Evolutionary conservation across 805 yeast genomes (phyloP), one percentile per base, ranked within the genome.

Genomic region (Candida lessepsii): DNA sequence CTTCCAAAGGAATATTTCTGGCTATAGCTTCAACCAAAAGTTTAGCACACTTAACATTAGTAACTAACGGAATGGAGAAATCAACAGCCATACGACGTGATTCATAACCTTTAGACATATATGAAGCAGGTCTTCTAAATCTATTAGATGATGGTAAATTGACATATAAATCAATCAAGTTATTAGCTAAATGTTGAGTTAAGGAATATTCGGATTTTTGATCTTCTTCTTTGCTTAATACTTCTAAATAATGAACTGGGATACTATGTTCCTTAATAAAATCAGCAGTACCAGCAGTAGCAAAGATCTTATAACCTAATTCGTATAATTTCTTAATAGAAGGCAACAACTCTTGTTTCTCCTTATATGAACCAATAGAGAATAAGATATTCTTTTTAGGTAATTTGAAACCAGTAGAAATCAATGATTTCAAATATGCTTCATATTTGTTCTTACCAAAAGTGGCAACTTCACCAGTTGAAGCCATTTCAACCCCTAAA

Each of bases 31-130:
- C 98, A 51, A 93, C 82, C 66, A 93, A 75, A 51, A 93, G 73
- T 70, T 93, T 93, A 47, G 99, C 99, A 74, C 90, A 83, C 70
- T 93, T 93, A 52, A 93, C 98, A 60, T 93, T 93, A 50, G 99
- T 93, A 37, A 93, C 96, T 63, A 93, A 76, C 37, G 99, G 99
- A 60, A 93, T 89, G 38, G 97, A 90, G 64, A 86, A 95, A 69
- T 93, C 99, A 51, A 93, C 97, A 52, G 99, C 99, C 98, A 93
- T 86, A 75, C 99, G 93, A 77, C 99, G 95, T 33, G 98, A 87
- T 66, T 80, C 82, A 76, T 93, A 93, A 63, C 99, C 99, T 71
- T 86, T 89, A 20, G 96, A 87, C 76, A 93, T 88, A 70, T 93
- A 93, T 47, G 91, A 85, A 41, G 99, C 97, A 46, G 99, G 99